These are phyloP conservation scores for Phytophthora vignae DNA, from an alignment of 352 stramenopile species.

Conservation along the genomic window DNA sequence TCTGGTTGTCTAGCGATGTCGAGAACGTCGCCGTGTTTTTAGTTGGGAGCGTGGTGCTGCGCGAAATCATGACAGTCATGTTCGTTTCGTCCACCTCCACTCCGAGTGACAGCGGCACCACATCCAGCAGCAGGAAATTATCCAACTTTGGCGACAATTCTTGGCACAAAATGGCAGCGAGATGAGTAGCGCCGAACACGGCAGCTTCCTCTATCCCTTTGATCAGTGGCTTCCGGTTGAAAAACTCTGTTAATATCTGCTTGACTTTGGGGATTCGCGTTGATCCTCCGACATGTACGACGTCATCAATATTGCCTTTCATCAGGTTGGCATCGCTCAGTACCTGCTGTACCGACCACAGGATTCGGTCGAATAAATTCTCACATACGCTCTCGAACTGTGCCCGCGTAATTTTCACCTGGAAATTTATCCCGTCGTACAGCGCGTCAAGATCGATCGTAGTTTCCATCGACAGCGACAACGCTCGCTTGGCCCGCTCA, in stretches of 20 bases:
- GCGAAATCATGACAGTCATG: background rate
- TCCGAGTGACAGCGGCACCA: background rate
- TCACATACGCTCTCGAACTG: background rate
- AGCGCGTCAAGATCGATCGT: background rate
- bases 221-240: background rate
- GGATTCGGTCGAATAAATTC: background rate
- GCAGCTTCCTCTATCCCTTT: background rate
- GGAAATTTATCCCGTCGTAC: background rate
- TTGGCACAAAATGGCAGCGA: background rate
- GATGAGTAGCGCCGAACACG: background rate
- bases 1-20: background rate
- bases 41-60: background rate
- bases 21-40: background rate
- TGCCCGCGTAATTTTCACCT: background rate
- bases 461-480: background rate
- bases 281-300: background rate
- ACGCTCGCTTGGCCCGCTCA: background rate
- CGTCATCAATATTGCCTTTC: background rate
- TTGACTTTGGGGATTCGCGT: background rate
- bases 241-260: background rate
- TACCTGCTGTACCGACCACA: background rate
- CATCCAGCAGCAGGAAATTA: background rate
- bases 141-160: background rate
- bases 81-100: background rate
- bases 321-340: constrained; percentile 5